Base-by-base conservation (phyloP, 2,329 filamentous ascomycete genomes). In the Aspergillus phoenicis region DNA sequence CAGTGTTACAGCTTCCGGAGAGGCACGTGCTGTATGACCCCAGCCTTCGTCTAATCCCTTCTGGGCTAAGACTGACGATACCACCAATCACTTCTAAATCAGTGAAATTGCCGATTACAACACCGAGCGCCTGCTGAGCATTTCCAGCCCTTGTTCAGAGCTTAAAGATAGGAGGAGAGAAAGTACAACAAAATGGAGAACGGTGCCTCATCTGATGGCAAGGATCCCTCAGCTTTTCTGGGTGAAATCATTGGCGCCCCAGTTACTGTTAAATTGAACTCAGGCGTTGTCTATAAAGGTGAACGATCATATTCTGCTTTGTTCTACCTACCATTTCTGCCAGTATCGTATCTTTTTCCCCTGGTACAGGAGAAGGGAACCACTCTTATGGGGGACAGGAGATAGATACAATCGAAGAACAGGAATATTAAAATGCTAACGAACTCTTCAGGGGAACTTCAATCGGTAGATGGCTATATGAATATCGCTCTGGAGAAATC, bases 391-490 rank as follows among this genome's bases (percentile, higher is more conserved):
- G 24, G 26, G 10, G 45, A 28, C 10, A 26, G 24, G 26, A 13
- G 24, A 17, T 28, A n/a, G 5, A 51, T n/a, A 30, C 24, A 17
- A 30, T 7, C 28, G 13, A 5, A 26, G 13, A 30, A 39, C 24
- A 43, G n/a, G n/a, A 43, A 26, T 48, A 7, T 22, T 33, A 38
- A 38, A 38, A 38, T 53, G 48, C 58, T 61, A 58, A 62, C 63
- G n/a, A 48, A 4, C 13, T 28, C 17, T 36, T 17, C 64, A 97
- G 94, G 95, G 69, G 93, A 97, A 76, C 85, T 98, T 39, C 93
- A 98, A 76, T 97, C 93, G 0, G 94, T 99, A 53, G 95, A 99
- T 77, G 95, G 95, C 56, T 99, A 98, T 81, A 99, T 99, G 95
- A 99, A 99, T 81, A 97, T 99, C 75, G 94, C 95, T 11, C 86